Percentiles rank a stretch among this genome's conserved stretches.
Evolutionary conservation across 2,329 filamentous ascomycete species (phyloP).

Genomic region (Sarocladium kiliense): DNA sequence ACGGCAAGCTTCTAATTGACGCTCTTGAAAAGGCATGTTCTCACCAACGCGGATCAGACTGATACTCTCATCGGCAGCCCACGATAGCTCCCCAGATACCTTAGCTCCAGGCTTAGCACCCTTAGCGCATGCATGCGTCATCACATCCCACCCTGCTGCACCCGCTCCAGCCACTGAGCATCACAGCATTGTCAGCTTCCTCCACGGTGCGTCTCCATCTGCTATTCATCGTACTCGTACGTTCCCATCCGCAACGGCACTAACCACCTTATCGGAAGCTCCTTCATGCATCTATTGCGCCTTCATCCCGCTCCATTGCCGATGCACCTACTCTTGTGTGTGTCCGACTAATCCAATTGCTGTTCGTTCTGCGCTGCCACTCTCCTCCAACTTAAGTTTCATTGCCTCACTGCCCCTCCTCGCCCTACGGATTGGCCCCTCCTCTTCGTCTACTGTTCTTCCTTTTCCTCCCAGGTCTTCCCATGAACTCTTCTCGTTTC

Average conservation of each 20-base stretch:
- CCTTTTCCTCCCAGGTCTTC: neutral
- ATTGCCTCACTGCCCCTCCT: neutral
- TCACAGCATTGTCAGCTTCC: slow-evolving; percentile 6
- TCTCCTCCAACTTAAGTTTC: neutral
- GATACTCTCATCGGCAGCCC: no score
- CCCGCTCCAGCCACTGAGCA: slow-evolving; percentile 7
- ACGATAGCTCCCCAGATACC: no score
- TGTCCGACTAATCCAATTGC: neutral
- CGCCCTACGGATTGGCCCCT: neutral
- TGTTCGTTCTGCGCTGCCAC: neutral
- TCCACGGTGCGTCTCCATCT: neutral
- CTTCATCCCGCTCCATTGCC: slow-evolving; percentile 5
- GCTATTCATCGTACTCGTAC: neutral
- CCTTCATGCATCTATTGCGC: slow-evolving; percentile 1
- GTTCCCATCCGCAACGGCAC: neutral
- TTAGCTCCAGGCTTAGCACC: neutral
- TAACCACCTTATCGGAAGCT: neutral
- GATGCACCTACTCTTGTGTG: neutral
- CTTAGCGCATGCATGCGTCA: slow-evolving; percentile 9
- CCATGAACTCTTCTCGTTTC: neutral
- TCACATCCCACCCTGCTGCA: slow-evolving; percentile 2
- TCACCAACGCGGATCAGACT: no score
- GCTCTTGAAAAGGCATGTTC: neutral
- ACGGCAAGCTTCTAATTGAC: no score
- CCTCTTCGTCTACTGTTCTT: neutral